These are phyloP conservation scores for Euphrasia arctica DNA, from an alignment of 305 asterid genomes.

Conservation along the genomic window DNA sequence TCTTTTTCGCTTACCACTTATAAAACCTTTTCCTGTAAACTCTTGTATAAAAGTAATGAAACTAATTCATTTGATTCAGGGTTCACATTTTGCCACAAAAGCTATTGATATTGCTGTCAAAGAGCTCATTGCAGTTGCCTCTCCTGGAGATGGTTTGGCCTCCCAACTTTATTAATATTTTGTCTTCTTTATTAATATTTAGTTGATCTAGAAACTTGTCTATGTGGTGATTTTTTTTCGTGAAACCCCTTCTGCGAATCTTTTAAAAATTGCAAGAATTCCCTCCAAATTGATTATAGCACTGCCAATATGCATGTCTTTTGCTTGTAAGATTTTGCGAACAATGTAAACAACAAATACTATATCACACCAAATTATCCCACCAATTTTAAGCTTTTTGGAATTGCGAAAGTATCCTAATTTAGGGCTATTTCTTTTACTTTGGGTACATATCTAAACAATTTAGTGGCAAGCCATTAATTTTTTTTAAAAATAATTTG, in stretches of 20 bases:
- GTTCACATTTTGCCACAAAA: constrained; percentile 58
- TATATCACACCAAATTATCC: background rate
- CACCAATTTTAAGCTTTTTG: too few relatives aligned
- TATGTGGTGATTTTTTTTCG: constrained; percentile 13
- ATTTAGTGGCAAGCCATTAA: too few relatives aligned
- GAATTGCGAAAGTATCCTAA: too few relatives aligned
- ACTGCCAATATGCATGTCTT: too few relatives aligned
- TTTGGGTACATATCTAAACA: too few relatives aligned
- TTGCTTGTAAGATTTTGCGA: background rate
- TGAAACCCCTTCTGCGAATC: background rate
- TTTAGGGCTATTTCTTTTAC: too few relatives aligned
- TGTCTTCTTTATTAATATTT: constrained; percentile 1
- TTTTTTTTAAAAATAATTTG: too few relatives aligned
- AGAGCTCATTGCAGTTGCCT: constrained; percentile 73
- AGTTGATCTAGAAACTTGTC: constrained; percentile 19
- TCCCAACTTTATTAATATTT: constrained; percentile 13
- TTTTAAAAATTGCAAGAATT: background rate
- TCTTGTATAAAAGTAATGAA: constrained; percentile 19
- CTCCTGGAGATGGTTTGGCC: constrained; percentile 59
- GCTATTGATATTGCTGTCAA: constrained; percentile 71
- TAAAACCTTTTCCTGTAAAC: constrained; percentile 2
- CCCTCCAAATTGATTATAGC: background rate
- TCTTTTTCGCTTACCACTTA: constrained; percentile 14
- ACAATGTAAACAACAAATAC: background rate
- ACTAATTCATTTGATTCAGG: constrained; percentile 42